Conservation (phyloP, 2,329 filamentous ascomycete species). For the Ophiostoma australiae region DNA sequence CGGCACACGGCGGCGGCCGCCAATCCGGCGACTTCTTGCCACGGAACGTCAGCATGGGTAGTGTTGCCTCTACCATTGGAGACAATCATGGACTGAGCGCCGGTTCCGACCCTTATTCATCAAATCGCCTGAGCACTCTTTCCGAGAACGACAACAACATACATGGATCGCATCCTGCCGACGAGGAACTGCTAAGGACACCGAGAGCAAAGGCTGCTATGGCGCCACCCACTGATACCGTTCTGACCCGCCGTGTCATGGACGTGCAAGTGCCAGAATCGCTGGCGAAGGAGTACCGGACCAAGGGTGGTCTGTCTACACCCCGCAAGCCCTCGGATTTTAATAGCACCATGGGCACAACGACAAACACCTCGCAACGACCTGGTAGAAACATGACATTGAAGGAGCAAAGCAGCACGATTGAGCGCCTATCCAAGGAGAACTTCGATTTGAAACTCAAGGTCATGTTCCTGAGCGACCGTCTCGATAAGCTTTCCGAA, state of each 20-base stretch:
- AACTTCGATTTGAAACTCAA: slow-evolving; percentile 98
- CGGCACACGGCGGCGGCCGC: slow-evolving; percentile 49
- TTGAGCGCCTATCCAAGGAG: slow-evolving; percentile 92
- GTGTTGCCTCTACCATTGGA: slow-evolving; percentile 74
- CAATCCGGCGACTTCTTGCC: slow-evolving; percentile 56
- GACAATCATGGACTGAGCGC: slow-evolving; percentile 44
- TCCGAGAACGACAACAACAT: slow-evolving; percentile 43
- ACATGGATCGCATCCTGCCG: slow-evolving; percentile 28
- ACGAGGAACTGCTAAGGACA: slow-evolving; percentile 57
- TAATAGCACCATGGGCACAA: slow-evolving; percentile 38
- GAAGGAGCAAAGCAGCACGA: slow-evolving; percentile 96
- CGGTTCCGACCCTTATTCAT: background rate
- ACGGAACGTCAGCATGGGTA: slow-evolving; percentile 79
- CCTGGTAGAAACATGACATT: slow-evolving; percentile 72
- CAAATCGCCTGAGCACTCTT: slow-evolving; percentile 27
- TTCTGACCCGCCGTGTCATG: slow-evolving; percentile 80
- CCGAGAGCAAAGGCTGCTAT: slow-evolving; percentile 55
- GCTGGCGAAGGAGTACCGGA: slow-evolving; percentile 77
- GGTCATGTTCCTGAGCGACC: slow-evolving; percentile 93
- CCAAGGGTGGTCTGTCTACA: slow-evolving; percentile 62
- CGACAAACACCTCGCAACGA: slow-evolving; percentile 33
- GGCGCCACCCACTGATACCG: slow-evolving; percentile 74
- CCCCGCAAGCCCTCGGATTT: slow-evolving; percentile 50
- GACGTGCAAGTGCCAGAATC: slow-evolving; percentile 90
- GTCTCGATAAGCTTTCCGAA: slow-evolving; percentile 86